Conservation (phyloP, 345 rosid species). For the Camelina hispida region DNA sequence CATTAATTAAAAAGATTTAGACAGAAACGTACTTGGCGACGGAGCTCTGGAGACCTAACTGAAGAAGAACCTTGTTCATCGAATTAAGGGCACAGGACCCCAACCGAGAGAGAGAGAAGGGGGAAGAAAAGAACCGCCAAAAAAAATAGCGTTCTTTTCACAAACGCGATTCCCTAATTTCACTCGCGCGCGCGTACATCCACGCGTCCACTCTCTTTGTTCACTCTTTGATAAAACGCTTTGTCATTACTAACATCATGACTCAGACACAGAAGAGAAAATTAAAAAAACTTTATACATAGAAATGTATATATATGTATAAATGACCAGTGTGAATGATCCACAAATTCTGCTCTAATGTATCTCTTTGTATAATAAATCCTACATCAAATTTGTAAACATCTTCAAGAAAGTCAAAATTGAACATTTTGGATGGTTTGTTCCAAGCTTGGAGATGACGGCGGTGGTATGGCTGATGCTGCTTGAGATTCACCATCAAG, state of each 20-base stretch:
- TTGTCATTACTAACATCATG: not conserved
- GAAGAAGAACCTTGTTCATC: conserved; percentile 52
- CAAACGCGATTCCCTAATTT: conserved; percentile 3
- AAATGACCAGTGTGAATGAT: conserved; percentile 28
- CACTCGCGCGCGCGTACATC: conserved; percentile 1
- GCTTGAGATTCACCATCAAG: conserved; percentile 26
- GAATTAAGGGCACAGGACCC: conserved; percentile 7
- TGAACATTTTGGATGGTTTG: conserved; percentile 26
- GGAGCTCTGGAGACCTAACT: conserved; percentile 50
- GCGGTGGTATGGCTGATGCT: conserved; percentile 60
- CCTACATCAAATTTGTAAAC: not conserved
- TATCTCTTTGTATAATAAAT: conserved; percentile 11
- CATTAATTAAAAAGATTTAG: not conserved
- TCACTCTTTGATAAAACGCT: not conserved
- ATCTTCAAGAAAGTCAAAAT: not conserved
- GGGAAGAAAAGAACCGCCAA: conserved; percentile 38
- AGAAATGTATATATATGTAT: conserved; percentile 1
- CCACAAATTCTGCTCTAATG: conserved; percentile 25
- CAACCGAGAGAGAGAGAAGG: conserved; percentile 18
- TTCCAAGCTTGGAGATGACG: conserved; percentile 59
- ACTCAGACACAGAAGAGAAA: not conserved
- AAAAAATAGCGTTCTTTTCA: conserved; percentile 18
- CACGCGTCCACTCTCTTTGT: conserved; percentile 20
- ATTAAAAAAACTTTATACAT: not conserved
- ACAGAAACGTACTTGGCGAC: conserved; percentile 46